Conservation (phyloP, 2,329 filamentous ascomycete genomes). For the Trichoderma breve region DNA sequence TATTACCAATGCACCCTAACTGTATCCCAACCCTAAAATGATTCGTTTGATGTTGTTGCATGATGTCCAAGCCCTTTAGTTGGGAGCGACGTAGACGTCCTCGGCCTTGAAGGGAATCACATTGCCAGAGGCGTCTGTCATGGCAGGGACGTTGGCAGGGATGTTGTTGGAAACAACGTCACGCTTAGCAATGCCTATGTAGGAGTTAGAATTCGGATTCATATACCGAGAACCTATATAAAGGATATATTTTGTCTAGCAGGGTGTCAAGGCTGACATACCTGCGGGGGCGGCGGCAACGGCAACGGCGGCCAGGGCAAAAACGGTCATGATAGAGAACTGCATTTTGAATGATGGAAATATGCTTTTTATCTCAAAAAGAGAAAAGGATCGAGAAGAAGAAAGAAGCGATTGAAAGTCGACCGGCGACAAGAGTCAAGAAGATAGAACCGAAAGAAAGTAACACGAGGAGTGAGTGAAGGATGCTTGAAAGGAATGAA, state of each 20-base stretch:
- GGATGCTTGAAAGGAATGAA: conserved; percentile 19
- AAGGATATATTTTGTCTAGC: not conserved
- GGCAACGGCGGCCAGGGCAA: conserved; percentile 47
- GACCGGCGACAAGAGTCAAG: conserved; percentile 48
- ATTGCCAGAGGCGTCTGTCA: conserved; percentile 46
- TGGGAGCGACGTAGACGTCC: conserved; percentile 41
- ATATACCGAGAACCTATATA: not conserved
- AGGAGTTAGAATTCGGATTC: not conserved
- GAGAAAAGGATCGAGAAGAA: conserved; percentile 20
- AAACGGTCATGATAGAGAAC: conserved; percentile 47
- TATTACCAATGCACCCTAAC: not conserved
- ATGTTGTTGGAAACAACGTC: conserved; percentile 1
- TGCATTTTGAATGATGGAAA: conserved; percentile 48
- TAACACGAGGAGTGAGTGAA: conserved; percentile 20
- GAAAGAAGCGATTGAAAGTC: conserved; percentile 38
- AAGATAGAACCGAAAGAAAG: conserved; percentile 16
- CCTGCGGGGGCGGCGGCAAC: conserved; percentile 43
- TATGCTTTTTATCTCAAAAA: not conserved
- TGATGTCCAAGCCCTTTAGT: not conserved
- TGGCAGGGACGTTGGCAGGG: conserved; percentile 41
- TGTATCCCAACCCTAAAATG: not conserved
- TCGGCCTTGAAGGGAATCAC: conserved; percentile 45
- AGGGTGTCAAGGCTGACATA: conserved; percentile 22
- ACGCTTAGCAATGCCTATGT: conserved; percentile 19
- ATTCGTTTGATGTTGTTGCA: not conserved